Evolutionary conservation across 352 stramenopile species (phyloP), one percentile per base, ranked within the genome.

Genomic region (Globisporangium emineosum): DNA sequence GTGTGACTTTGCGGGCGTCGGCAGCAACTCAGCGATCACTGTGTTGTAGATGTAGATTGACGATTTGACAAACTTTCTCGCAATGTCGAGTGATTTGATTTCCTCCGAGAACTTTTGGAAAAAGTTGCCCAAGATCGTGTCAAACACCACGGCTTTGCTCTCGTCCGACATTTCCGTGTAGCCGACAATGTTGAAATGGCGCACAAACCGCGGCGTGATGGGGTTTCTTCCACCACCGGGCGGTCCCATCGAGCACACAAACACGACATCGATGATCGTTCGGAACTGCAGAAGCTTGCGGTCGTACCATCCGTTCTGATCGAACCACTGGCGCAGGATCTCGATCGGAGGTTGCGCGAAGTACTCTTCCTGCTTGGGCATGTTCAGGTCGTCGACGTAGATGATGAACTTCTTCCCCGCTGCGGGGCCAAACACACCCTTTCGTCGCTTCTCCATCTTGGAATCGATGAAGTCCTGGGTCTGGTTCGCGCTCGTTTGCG

Each of bases 311-410:
- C 94, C 95, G 49, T 80, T 90, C 68, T 98, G 93, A 68, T 98
- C 90, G 56, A 98, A 97, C 89, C 89, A 98, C 72, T 98, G 94
- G 0, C 94, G 79, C 42, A 98, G 57, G 25, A 98, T 93, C 68
- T 98, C 95, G 53, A 98, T 96, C 7, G 95, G 91, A 9, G 95
- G 95, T 75, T 98, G 94, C 1, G 95, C 95, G 53, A 97, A 97
- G 61, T 96, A 98, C 57, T 96, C 87, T 62, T 98, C 94, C 37
- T 91, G 86, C 65, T 97, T 97, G 0, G 94, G 94, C 95, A 98
- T 98, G 70, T 98, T 98, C 8, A 98, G 68, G 64, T 98, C 95
- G 70, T 98, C 95, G 15, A 98, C 83, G 65, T 98, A 97, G 32
- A 98, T 83, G 57, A 98, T 89, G 42, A 93, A 97, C 47, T 86